These are phyloP conservation scores for Helicocarpus griseus DNA, from an alignment of 2,329 filamentous ascomycete species.

Conservation along the genomic window DNA sequence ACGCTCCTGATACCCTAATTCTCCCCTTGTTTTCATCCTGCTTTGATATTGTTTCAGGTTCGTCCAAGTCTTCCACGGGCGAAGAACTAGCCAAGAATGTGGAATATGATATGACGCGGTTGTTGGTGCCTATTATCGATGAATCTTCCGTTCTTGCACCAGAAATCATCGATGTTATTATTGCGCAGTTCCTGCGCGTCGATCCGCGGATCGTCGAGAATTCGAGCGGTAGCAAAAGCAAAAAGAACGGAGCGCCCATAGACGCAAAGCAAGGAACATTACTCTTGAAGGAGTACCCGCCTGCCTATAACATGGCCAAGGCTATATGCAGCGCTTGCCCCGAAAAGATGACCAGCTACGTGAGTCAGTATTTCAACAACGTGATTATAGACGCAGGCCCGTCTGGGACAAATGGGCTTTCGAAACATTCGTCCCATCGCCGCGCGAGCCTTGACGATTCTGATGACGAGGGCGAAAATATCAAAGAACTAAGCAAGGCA, in stretches of 20 bases:
- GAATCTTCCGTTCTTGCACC: constrained; percentile 69
- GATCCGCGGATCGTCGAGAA: constrained; percentile 51
- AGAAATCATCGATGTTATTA: constrained; percentile 81
- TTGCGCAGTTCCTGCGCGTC: constrained; percentile 89
- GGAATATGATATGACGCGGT: constrained; percentile 80
- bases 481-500: constrained; percentile 81
- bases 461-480: constrained; percentile 67
- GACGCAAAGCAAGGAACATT: constrained; percentile 75
- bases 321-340: constrained; percentile 80
- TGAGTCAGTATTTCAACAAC: constrained; percentile 94
- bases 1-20: constrained; percentile 69
- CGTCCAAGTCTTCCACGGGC: constrained; percentile 62
- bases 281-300: constrained; percentile 75
- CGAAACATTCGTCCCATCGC: constrained; percentile 30
- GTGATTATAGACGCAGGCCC: constrained; percentile 77
- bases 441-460: constrained; percentile 48
- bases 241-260: constrained; percentile 42
- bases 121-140: constrained; percentile 77
- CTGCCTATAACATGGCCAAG: constrained; percentile 94
- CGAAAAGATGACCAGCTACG: constrained; percentile 89
- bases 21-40: constrained; percentile 74
- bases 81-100: constrained; percentile 88
- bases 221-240: constrained; percentile 45
- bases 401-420: constrained; percentile 44
- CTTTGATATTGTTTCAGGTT: constrained; percentile 82